A percentile compares a stretch with the other conserved stretches of the same genome.
Evolutionary conservation across 2,329 filamentous ascomycete genomes (phyloP).

Genomic region (Aspergillus tubingensis): DNA sequence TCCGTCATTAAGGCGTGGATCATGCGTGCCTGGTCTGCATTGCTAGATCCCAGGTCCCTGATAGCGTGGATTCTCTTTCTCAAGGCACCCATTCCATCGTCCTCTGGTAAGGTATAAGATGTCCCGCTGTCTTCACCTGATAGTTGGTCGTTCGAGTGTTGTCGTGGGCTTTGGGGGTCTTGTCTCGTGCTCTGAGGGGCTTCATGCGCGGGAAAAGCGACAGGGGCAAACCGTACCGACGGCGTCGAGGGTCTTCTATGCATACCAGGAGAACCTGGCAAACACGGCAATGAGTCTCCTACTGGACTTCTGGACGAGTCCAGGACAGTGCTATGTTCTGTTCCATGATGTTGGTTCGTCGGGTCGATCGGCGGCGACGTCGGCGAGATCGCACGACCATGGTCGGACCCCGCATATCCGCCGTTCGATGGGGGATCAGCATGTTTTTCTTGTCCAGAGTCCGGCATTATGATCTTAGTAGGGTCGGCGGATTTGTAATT

Average conservation of each 20-base stretch:
- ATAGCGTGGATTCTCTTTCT: constrained; percentile 69
- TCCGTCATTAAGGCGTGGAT: constrained; percentile 73
- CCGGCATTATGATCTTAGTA: constrained; percentile 12
- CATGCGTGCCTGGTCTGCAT: constrained; percentile 67
- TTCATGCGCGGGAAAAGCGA: constrained; percentile 2
- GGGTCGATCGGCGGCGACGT: constrained; percentile 17
- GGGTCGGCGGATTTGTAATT: constrained; percentile 15
- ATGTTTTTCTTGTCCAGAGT: constrained; percentile 14
- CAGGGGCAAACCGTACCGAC: not conserved
- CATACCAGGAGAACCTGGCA: not conserved
- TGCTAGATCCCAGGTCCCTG: constrained; percentile 61
- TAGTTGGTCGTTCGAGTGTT: constrained; percentile 1
- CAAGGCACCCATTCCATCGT: constrained; percentile 74
- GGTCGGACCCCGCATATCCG: constrained; percentile 27
- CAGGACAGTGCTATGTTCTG: not conserved
- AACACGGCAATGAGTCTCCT: not conserved
- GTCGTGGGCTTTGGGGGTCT: constrained; percentile 1
- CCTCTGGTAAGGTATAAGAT: constrained; percentile 60
- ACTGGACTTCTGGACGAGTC: not conserved
- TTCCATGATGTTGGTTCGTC: constrained; percentile 12
- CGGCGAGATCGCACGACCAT: constrained; percentile 22
- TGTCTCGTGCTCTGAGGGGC: not conserved
- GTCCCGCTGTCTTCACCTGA: constrained; percentile 21
- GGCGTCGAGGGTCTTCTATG: not conserved
- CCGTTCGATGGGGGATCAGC: constrained; percentile 7